Conservation (phyloP, 306 rosid genomes). For the Vachellia collinsii region DNA sequence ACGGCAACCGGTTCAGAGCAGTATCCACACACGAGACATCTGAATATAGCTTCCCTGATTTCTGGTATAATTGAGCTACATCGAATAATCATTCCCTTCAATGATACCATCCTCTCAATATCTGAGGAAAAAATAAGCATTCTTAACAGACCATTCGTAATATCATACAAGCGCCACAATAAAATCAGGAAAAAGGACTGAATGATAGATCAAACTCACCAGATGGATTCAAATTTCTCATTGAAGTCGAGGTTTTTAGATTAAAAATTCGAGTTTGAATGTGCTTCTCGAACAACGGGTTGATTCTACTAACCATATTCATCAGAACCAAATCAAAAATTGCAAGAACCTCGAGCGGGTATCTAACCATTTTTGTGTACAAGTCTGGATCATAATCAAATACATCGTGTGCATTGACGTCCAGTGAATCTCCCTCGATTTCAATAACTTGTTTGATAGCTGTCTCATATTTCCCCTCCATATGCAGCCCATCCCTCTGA, state of each 20-base stretch:
- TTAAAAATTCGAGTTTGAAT: slow-evolving; percentile 88
- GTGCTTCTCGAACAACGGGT: slow-evolving; percentile 86
- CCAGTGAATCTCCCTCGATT: slow-evolving; percentile 74
- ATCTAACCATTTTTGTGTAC: slow-evolving; percentile 91
- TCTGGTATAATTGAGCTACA: slow-evolving; percentile 90
- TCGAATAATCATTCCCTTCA: slow-evolving; percentile 93
- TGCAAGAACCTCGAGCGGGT: slow-evolving; percentile 94
- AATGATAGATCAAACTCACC: slow-evolving; percentile 52
- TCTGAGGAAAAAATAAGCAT: slow-evolving; percentile 42
- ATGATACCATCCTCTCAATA: slow-evolving; percentile 92
- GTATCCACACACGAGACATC: slow-evolving; percentile 93
- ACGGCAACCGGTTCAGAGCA: slow-evolving; percentile 78
- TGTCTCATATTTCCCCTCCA: slow-evolving; percentile 83
- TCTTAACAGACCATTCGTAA: slow-evolving; percentile 27
- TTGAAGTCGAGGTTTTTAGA: slow-evolving; percentile 74
- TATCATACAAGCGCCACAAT: not conserved
- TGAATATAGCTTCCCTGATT: slow-evolving; percentile 91
- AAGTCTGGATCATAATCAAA: slow-evolving; percentile 87
- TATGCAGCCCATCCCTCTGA: slow-evolving; percentile 54
- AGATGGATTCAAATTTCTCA: slow-evolving; percentile 94
- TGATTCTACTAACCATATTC: slow-evolving; percentile 81
- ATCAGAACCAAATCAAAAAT: slow-evolving; percentile 94
- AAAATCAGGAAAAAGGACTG: not conserved
- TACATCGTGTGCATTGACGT: slow-evolving; percentile 82
- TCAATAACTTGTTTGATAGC: slow-evolving; percentile 71